Evolutionary conservation across 106 monocot species (phyloP).

Genomic region (Dendrobium officinale): DNA sequence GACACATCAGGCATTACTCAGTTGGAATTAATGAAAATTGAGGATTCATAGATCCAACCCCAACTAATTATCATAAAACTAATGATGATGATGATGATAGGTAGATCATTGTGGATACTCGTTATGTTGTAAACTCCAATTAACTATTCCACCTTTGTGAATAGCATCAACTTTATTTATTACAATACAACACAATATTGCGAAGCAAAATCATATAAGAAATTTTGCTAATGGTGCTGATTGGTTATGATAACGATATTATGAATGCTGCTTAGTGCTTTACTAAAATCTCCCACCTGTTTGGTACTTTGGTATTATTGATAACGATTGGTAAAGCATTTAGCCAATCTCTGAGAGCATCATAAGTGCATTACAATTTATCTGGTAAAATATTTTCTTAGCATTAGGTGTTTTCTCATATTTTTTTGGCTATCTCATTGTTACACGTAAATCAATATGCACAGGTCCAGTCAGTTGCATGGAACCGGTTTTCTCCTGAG

Average conservation of each 20-base stretch:
- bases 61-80: not conserved
- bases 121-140: not conserved
- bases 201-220: too few species aligned
- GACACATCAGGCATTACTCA: not conserved
- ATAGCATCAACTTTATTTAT: too few species aligned
- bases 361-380: not conserved
- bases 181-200: too few species aligned
- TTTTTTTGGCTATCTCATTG: not conserved
- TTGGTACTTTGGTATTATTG: not conserved
- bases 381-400: not conserved
- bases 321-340: not conserved
- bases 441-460: not conserved
- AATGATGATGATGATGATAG: not conserved
- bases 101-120: not conserved
- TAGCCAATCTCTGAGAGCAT: not conserved
- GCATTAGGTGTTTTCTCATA: not conserved
- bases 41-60: not conserved
- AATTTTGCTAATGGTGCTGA: too few species aligned
- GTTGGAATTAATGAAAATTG: not conserved
- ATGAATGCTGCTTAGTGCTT: not conserved
- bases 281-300: not conserved
- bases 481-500: constrained; percentile 63
- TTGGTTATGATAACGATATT: too few species aligned
- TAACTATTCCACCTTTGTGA: not conserved
- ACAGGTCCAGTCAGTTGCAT: constrained; percentile 91